These are phyloP conservation scores for Xerocomus brunneocitrinus DNA, from an alignment of 768 basidiomycete species.

Conservation along the genomic window DNA sequence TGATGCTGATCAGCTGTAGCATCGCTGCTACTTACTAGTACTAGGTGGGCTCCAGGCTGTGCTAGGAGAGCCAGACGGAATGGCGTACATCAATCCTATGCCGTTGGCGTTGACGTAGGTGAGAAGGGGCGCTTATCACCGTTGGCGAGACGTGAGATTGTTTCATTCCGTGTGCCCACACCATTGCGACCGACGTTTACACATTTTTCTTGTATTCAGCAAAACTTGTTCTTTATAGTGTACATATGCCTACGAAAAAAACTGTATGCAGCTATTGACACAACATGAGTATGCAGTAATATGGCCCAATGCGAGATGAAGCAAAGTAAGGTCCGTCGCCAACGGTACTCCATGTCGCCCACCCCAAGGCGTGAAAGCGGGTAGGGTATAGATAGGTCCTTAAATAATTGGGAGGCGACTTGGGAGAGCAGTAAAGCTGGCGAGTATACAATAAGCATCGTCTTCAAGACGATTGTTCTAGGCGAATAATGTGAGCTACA, in stretches of 20 bases:
- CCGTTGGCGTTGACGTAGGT: slow-evolving; percentile 6
- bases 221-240: slow-evolving; percentile 28
- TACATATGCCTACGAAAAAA: slow-evolving; percentile 33
- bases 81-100: not conserved
- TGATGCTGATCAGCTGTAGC: slow-evolving; percentile 10
- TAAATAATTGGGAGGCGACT: slow-evolving; percentile 26
- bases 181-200: not conserved
- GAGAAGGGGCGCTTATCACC: slow-evolving; percentile 4
- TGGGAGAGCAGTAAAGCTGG: slow-evolving; percentile 6
- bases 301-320: slow-evolving; percentile 28
- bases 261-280: slow-evolving; percentile 33
- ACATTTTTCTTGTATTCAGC: slow-evolving; percentile 21
- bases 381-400: slow-evolving; percentile 33
- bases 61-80: not conserved
- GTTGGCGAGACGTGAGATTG: not conserved
- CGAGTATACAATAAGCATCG: slow-evolving; percentile 21
- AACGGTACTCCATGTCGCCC: slow-evolving; percentile 23
- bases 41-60: slow-evolving; percentile 18
- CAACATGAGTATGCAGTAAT: slow-evolving; percentile 32
- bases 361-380: slow-evolving; percentile 12
- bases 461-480: slow-evolving; percentile 31
- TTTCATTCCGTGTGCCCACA: slow-evolving; percentile 3
- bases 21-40: not conserved
- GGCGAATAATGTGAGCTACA: slow-evolving; percentile 21
- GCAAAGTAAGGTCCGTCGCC: slow-evolving; percentile 19